These are phyloP conservation scores for Metarhizium robertsii DNA, from an alignment of 2,329 filamentous ascomycete species.

Conservation along the genomic window DNA sequence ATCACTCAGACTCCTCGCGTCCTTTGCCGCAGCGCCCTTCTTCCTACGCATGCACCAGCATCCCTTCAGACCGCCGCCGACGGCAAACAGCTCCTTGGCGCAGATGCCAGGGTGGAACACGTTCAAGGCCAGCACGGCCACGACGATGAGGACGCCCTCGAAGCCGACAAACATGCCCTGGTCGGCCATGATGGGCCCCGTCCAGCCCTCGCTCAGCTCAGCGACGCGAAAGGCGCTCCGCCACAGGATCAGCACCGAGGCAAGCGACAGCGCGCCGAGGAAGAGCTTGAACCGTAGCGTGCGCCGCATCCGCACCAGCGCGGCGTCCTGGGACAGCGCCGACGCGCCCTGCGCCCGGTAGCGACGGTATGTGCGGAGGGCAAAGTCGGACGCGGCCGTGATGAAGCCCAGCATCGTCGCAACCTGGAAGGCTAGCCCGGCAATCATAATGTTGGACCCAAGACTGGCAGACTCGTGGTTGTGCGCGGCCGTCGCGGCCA, in stretches of 20 bases:
- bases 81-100: constrained; percentile 18
- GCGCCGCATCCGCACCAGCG: constrained; percentile 25
- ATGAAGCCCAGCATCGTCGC: constrained; percentile 47
- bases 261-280: constrained; percentile 41
- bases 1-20: background rate
- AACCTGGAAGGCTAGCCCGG: constrained; percentile 53
- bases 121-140: constrained; percentile 36
- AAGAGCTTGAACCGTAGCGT: constrained; percentile 43
- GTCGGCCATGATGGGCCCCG: constrained; percentile 44
- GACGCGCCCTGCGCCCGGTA: constrained; percentile 10
- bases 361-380: constrained; percentile 26
- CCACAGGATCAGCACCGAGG: constrained; percentile 55
- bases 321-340: constrained; percentile 29
- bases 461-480: constrained; percentile 20
- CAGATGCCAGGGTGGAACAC: constrained; percentile 23
- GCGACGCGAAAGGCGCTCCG: constrained; percentile 57
- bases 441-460: constrained; percentile 57
- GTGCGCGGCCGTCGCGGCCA: constrained; percentile 35
- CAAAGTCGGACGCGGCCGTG: constrained; percentile 38
- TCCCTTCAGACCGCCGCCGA: constrained; percentile 16
- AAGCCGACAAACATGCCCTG: constrained; percentile 49
- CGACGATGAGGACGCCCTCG: constrained; percentile 43
- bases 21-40: background rate
- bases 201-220: constrained; percentile 57
- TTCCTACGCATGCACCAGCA: constrained; percentile 14